Evolutionary conservation across 495 filamentous ascomycete genomes (phyloP), one percentile per base, ranked within the genome.

Genomic region (Penicillium crystallinum): DNA sequence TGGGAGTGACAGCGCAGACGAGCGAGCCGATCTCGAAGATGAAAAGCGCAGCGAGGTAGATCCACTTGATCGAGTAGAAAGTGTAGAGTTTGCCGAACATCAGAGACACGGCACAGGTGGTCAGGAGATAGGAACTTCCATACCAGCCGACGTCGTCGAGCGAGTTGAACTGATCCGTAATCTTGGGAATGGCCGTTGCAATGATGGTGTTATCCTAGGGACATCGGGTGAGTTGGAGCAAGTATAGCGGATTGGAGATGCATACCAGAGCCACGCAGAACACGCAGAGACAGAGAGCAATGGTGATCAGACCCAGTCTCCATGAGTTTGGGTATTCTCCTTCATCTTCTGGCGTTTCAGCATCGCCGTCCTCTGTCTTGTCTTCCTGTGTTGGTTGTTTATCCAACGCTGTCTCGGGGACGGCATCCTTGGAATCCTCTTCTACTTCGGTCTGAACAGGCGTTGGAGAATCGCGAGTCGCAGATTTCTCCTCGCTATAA

Each of bases 21-120:
- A 90, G 68, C n/a, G 83, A 88, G n/a, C 92, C 91, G 11, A 95
- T 40, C 59, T 95, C 90, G 67, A 97, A 96, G 56, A 96, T 67
- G 36, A 67, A 67, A 52, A 96, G 84, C 37, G 88, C 87, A 14
- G 60, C 53, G 8, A 96, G 68, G 62, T 85, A 96, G 11, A 84
- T 77, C 68, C 72, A 84, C 69, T 91, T 91, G 61, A 86, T 80
- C 36, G 79, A 78, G 66, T 85, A 89, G 74, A 88, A 90, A 4
- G 83, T 86, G 72, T 92, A 93, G 37, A 93, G 64, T 60, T 86
- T 86, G 55, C 90, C 90, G 56, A 87, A 89, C 27, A 88, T 67
- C 18, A 91, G 73, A 53, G 87, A 85, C 36, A 91, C 80, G 6
- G 85, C 68, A 62, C 81, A 86, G 1, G 82, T 86, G 6, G 86